Percentiles rank a stretch among this genome's conserved stretches.
Conservation (phyloP, 768 basidiomycete species). For the Exsudoporus frostii region DNA sequence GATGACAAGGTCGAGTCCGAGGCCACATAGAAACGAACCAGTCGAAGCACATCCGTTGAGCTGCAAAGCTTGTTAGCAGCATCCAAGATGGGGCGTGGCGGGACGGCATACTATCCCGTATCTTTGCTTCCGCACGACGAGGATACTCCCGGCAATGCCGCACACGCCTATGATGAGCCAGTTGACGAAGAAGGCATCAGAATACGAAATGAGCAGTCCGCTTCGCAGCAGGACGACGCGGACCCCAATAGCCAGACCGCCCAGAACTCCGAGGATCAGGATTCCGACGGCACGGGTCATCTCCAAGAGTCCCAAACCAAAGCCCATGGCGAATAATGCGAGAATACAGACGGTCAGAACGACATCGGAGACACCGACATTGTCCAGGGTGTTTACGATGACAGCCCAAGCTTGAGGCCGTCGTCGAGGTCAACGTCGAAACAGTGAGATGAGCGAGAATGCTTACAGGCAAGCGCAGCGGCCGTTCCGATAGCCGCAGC, state of each 20-base stretch:
- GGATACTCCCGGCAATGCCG: slow-evolving; percentile 40
- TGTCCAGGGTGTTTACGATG: slow-evolving; percentile 52
- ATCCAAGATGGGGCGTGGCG: background rate
- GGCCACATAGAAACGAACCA: slow-evolving; percentile 56
- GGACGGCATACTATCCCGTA: slow-evolving; percentile 45
- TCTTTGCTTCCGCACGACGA: slow-evolving; percentile 45
- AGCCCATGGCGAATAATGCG: slow-evolving; percentile 48
- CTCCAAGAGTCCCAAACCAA: slow-evolving; percentile 52
- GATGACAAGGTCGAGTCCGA: slow-evolving; percentile 55
- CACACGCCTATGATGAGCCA: slow-evolving; percentile 52
- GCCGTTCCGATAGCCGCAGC: slow-evolving; percentile 53
- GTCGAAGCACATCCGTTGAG: slow-evolving; percentile 50
- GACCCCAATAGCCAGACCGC: slow-evolving; percentile 56
- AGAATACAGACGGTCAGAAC: slow-evolving; percentile 49
- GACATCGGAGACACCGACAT: slow-evolving; percentile 49
- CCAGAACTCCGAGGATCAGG: slow-evolving; percentile 43
- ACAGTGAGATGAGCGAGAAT: background rate
- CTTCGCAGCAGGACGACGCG: slow-evolving; percentile 50
- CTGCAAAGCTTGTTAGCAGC: slow-evolving; percentile 26
- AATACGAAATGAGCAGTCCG: slow-evolving; percentile 44
- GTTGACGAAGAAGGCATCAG: slow-evolving; percentile 39
- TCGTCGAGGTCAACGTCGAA: background rate
- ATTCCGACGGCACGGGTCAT: slow-evolving; percentile 48
- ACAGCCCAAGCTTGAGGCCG: slow-evolving; percentile 55
- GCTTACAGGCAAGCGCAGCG: slow-evolving; percentile 44